Evolutionary conservation across 2,329 filamentous ascomycete genomes (phyloP), one percentile per base, ranked within the genome.

Genomic region (Colletotrichum sp.): DNA sequence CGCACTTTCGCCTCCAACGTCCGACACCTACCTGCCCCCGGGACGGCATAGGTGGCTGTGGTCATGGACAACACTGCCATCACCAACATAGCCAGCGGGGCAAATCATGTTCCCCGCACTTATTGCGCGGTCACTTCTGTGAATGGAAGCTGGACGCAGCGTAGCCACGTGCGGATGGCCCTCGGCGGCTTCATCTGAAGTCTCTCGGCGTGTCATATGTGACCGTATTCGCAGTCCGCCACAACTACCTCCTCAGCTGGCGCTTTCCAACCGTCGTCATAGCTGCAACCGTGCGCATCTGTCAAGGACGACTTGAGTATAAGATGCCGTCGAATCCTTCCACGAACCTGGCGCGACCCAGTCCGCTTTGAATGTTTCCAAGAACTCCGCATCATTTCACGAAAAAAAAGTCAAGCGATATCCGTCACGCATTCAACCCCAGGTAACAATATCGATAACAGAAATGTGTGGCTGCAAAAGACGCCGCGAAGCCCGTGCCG

Each of bases 401-500:
- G 39, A n/a, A n/a, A 32, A n/a, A 18, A 60, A 18, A 60, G 10
- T 18, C 39, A 28, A 18, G 3, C 26, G 15, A 60, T 9, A 16
- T 28, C 16, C 57, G 16, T 62, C 59, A 30, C 28, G 10, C 10
- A 21, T 8, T 10, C 59, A 62, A n/a, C 6, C 18, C 18, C 3
- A 49, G 9, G 10, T 18, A n/a, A 49, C 9, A 49, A 49, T 12
- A n/a, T 49, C 44, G 18, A 49, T 21, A 49, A n/a, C 44, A 49
- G 16, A 62, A 32, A 71, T 71, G 57, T 71, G 69, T 26, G 39
- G 73, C 16, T 68, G 73, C 44, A 62, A 71, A 60, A 72, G 32
- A 72, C 73, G 73, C 34, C 73, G 73, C 30, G 73, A 70, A 16
- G 73, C 73, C 57, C 73, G 73, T 13, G 55, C 65, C 15, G 73